A percentile compares a stretch with the other conserved stretches of the same genome.
phyloP scores from a whole-genome alignment of 1,139 yeast genomes.

The Hansenula anomala region DNA sequence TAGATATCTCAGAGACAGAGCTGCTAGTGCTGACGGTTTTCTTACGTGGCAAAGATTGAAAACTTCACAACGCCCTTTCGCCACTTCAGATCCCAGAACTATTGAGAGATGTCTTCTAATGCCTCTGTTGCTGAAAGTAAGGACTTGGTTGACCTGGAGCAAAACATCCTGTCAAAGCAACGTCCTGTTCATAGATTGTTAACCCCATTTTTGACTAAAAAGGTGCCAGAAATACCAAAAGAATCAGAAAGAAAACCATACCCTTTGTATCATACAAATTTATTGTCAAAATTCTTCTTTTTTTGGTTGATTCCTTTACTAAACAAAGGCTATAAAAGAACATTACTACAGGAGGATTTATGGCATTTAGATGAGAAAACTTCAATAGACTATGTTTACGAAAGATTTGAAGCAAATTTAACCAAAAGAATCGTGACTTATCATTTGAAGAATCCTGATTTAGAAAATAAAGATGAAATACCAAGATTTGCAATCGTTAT shows the following conservation, averaged over 20 bases:
- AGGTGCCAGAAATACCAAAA: constrained; percentile 46
- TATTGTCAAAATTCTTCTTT: constrained; percentile 35
- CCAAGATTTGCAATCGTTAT: constrained; percentile 37
- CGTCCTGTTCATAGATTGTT: constrained; percentile 27
- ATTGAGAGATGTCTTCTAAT: no score
- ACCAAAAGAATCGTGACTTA: constrained; percentile 27
- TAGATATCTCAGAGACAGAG: no score
- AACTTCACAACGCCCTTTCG: no score
- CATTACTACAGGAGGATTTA: constrained; percentile 59
- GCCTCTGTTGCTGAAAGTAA: no score
- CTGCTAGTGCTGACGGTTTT: no score
- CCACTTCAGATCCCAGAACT: no score
- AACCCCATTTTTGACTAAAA: constrained; percentile 30
- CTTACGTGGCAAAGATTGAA: no score
- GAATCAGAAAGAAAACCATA: constrained; percentile 41
- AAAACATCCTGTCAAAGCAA: no score
- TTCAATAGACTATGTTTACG: constrained; percentile 41
- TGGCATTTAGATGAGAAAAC: constrained; percentile 46
- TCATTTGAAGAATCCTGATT: constrained; percentile 20
- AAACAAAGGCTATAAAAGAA: constrained; percentile 58
- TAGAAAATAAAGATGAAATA: constrained; percentile 29
- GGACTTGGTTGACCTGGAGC: no score
- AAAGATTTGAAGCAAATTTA: constrained; percentile 32
- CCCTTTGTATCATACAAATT: constrained; percentile 33
- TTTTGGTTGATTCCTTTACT: constrained; percentile 56